Conservation (phyloP, 129 eudicot species). For the Pseudognaphalium luteoalbum region DNA sequence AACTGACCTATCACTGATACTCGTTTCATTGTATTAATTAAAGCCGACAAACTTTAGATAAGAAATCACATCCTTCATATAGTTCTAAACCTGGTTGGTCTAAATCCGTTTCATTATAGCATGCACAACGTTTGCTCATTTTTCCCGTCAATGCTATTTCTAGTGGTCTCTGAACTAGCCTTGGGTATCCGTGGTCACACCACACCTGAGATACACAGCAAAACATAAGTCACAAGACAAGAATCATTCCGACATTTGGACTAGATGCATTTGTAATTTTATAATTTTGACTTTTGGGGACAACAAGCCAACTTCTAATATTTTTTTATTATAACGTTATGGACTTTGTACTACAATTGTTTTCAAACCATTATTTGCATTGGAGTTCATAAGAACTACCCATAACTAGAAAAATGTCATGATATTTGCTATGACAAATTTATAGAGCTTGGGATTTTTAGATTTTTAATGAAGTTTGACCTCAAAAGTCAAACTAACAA, state of each 20-base stretch:
- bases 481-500: constrained; percentile 1
- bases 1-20: background rate
- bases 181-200: constrained; percentile 93
- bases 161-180: constrained; percentile 75
- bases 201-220: constrained; percentile 63
- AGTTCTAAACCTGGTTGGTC: constrained; percentile 65
- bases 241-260: background rate
- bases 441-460: background rate
- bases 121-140: constrained; percentile 95
- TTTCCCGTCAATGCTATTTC: constrained; percentile 92
- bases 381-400: constrained; percentile 9
- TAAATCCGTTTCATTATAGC: constrained; percentile 62
- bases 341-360: background rate
- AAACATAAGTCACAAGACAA: background rate
- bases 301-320: background rate
- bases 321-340: background rate
- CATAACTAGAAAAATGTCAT: background rate
- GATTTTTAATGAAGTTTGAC: constrained; percentile 12
- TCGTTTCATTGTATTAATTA: constrained; percentile 1
- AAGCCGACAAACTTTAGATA: constrained; percentile 49
- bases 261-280: background rate
- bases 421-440: background rate
- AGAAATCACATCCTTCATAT: constrained; percentile 74
- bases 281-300: constrained; percentile 5
- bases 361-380: background rate